phyloP scores from a whole-genome alignment of 768 basidiomycete species.

The Rickenella mellea region DNA sequence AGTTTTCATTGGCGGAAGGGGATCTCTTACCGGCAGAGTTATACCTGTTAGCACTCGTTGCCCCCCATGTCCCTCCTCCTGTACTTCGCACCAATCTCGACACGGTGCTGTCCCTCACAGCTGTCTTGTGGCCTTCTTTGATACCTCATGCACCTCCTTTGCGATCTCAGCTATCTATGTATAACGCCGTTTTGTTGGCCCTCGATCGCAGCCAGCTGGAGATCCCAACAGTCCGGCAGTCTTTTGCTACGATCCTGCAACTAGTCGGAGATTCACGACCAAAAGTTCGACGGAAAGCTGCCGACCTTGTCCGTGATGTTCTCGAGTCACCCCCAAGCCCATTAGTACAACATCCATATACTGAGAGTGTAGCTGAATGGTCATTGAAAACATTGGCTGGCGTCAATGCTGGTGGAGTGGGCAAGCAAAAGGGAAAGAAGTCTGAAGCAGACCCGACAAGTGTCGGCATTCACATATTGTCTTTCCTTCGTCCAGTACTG shows the following conservation, averaged over 20 bases:
- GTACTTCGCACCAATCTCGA: constrained; percentile 71
- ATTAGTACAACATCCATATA: constrained; percentile 74
- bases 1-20: constrained; percentile 41
- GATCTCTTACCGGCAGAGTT: constrained; percentile 77
- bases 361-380: constrained; percentile 76
- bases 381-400: constrained; percentile 56
- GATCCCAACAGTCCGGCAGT: constrained; percentile 57
- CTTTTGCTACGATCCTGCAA: constrained; percentile 78
- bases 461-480: constrained; percentile 68
- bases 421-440: constrained; percentile 44
- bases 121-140: constrained; percentile 69
- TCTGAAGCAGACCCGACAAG: constrained; percentile 53
- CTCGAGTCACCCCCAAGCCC: constrained; percentile 73
- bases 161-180: constrained; percentile 78
- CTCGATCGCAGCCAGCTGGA: constrained; percentile 69
- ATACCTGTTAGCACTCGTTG: constrained; percentile 72
- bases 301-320: constrained; percentile 74
- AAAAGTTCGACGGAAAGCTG: constrained; percentile 87
- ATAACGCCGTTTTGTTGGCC: constrained; percentile 56
- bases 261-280: constrained; percentile 82
- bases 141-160: constrained; percentile 63
- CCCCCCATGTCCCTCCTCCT: constrained; percentile 69
- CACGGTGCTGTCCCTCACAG: constrained; percentile 62
- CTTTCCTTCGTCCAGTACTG: constrained; percentile 57
- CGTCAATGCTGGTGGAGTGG: constrained; percentile 51